These are phyloP conservation scores for Macrolepiota dolichaula DNA, from an alignment of 768 basidiomycete species.

Conservation along the genomic window DNA sequence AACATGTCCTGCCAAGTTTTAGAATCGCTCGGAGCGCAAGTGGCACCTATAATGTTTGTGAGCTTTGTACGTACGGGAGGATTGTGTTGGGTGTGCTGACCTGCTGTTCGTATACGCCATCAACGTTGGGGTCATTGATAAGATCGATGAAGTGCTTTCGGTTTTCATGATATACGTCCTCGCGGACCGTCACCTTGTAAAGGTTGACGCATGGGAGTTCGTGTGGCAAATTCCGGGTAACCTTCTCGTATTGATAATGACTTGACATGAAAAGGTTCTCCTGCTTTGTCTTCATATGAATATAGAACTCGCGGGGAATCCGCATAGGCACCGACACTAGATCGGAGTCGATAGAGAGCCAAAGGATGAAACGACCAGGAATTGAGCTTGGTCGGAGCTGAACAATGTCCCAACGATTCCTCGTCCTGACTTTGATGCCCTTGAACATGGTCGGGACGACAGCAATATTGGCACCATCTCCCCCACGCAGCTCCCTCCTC, in stretches of 20 bases:
- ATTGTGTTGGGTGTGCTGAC: slow-evolving; percentile 36
- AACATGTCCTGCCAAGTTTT: slow-evolving; percentile 81
- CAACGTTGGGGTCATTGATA: slow-evolving; percentile 90
- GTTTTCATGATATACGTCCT: slow-evolving; percentile 78
- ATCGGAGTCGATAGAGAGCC: slow-evolving; percentile 80
- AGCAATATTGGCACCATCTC: slow-evolving; percentile 30
- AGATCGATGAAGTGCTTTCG: slow-evolving; percentile 91
- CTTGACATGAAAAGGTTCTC: slow-evolving; percentile 66
- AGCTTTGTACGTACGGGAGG: not conserved
- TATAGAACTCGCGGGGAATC: slow-evolving; percentile 89
- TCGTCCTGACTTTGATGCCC: slow-evolving; percentile 51
- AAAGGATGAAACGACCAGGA: slow-evolving; percentile 81
- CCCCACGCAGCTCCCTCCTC: slow-evolving; percentile 45
- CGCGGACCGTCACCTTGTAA: slow-evolving; percentile 79
- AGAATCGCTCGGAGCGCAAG: slow-evolving; percentile 78
- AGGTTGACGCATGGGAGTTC: slow-evolving; percentile 75
- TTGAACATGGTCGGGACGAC: slow-evolving; percentile 75
- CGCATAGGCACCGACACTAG: slow-evolving; percentile 80
- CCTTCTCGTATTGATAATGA: slow-evolving; percentile 68
- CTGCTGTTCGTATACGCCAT: slow-evolving; percentile 93
- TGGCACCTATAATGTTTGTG: slow-evolving; percentile 49
- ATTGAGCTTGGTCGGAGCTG: slow-evolving; percentile 79
- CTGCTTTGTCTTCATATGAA: slow-evolving; percentile 77
- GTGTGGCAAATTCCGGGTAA: slow-evolving; percentile 75
- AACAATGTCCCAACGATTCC: slow-evolving; percentile 86